These are phyloP conservation scores for Olyra latifolia DNA, from an alignment of 176 grass and related monocot genomes.

Conservation along the genomic window DNA sequence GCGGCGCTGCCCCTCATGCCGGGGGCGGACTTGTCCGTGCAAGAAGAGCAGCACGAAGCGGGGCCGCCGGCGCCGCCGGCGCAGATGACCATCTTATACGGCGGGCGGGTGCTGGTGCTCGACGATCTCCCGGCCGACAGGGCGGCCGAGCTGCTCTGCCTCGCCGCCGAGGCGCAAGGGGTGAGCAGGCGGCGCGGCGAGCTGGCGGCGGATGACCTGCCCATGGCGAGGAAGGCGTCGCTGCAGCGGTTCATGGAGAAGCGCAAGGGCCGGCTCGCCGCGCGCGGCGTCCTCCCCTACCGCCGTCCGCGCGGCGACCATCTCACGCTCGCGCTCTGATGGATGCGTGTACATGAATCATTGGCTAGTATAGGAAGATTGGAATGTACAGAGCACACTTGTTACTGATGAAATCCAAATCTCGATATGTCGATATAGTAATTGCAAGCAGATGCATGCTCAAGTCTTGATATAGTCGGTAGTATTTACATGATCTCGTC, in stretches of 20 bases:
- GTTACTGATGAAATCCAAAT: not conserved
- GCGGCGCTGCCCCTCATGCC: constrained; percentile 14
- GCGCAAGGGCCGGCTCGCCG: constrained; percentile 44
- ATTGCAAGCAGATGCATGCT: too few species aligned
- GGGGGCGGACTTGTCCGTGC: not conserved
- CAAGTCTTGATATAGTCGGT: too few species aligned
- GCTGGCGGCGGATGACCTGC: constrained; percentile 40
- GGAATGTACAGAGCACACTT: not conserved
- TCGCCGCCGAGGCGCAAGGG: constrained; percentile 12
- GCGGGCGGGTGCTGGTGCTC: constrained; percentile 25
- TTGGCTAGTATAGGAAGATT: not conserved
- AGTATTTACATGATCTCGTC: too few species aligned
- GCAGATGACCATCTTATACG: constrained; percentile 68
- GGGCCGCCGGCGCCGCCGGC: not conserved
- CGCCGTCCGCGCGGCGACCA: not conserved
- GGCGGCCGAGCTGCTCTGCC: constrained; percentile 38
- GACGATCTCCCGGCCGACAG: not conserved
- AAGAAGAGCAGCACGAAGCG: not conserved
- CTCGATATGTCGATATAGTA: too few species aligned
- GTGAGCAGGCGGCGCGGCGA: not conserved
- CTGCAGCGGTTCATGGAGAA: constrained; percentile 74
- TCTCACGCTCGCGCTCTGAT: constrained; percentile 16
- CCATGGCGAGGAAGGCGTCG: constrained; percentile 60
- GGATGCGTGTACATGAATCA: not conserved
- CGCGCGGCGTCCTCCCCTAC: constrained; percentile 19